These are phyloP conservation scores for Leishmania gerbilli DNA, from an alignment of 208 protist genomes.

Conservation along the genomic window DNA sequence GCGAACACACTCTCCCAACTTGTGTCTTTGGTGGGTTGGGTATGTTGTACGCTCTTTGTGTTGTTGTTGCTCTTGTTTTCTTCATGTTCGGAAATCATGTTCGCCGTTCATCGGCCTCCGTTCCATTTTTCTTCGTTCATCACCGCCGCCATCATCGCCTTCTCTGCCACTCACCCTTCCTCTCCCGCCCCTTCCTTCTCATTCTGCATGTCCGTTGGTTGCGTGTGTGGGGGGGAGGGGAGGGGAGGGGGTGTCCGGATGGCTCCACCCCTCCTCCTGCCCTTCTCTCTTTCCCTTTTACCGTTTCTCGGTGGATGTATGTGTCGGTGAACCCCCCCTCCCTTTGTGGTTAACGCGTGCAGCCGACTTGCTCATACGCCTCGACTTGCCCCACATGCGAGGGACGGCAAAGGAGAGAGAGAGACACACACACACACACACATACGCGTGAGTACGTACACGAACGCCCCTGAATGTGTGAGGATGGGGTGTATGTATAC, in stretches of 20 bases:
- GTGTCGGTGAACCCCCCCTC: neutral
- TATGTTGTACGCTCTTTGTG: neutral
- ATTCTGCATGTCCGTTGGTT: neutral
- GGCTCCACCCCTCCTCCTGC: neutral
- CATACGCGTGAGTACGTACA: neutral
- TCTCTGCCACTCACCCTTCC: neutral
- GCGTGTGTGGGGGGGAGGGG: neutral
- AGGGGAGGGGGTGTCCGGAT: neutral
- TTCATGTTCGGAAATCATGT: constrained; percentile 5
- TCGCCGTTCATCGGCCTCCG: constrained; percentile 16
- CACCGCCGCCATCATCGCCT: neutral
- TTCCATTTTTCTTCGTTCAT: constrained; percentile 6
- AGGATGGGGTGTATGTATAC: neutral
- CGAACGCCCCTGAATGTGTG: neutral
- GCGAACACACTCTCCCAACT: neutral
- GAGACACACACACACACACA: neutral
- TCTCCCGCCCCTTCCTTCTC: neutral
- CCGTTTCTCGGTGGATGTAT: constrained; percentile 8
- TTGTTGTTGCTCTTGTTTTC: constrained; percentile 10
- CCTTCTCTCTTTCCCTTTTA: constrained; percentile 5
- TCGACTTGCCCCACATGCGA: neutral
- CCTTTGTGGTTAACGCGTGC: neutral
- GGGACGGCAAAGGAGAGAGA: neutral
- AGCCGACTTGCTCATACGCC: neutral
- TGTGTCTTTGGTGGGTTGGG: constrained; percentile 14